phyloP scores from a whole-genome alignment of 257 asterid species.

The Capsicum chinense region DNA sequence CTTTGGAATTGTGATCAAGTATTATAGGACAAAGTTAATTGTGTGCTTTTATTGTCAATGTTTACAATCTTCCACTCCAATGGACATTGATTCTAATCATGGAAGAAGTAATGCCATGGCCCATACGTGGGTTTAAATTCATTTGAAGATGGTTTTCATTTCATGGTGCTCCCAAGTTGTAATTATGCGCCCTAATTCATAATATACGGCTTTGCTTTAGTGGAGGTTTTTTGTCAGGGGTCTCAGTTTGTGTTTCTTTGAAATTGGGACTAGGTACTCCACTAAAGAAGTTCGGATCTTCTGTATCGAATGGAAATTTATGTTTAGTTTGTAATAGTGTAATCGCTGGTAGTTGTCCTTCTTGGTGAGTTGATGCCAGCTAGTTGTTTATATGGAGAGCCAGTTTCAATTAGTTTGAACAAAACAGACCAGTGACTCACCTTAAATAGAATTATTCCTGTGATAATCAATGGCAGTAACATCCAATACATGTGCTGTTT shows the following conservation, averaged over 20 bases:
- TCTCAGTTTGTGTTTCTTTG: neutral
- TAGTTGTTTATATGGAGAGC: conserved; percentile 19
- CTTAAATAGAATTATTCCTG: neutral
- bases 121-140: neutral
- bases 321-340: neutral
- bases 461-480: neutral
- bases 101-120: neutral
- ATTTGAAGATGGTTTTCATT: neutral
- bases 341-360: neutral
- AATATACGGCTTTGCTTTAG: neutral
- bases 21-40: neutral
- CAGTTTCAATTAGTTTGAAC: neutral
- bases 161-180: neutral
- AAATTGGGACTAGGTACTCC: neutral
- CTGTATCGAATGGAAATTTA: neutral
- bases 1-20: neutral
- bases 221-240: neutral
- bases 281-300: neutral
- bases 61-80: neutral
- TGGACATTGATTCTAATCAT: neutral
- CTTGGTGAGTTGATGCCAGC: conserved; percentile 19
- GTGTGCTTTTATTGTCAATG: neutral
- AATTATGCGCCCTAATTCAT: neutral
- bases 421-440: neutral
- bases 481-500: neutral